These are phyloP conservation scores for Heimioporus sp. DNA, from an alignment of 768 basidiomycete genomes.

Conservation along the genomic window DNA sequence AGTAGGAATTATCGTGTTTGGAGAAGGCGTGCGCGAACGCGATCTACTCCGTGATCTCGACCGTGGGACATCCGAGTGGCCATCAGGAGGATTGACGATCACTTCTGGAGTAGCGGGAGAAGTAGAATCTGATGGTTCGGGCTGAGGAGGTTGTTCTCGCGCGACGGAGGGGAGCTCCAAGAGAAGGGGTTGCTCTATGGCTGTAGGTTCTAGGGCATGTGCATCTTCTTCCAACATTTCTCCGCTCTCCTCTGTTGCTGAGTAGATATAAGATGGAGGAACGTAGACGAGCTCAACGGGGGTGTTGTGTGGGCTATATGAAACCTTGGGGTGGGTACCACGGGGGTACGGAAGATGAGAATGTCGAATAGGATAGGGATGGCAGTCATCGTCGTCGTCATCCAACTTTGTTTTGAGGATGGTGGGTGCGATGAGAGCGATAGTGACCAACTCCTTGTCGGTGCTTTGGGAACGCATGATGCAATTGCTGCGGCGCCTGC, in stretches of 20 bases:
- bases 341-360: slow-evolving; percentile 9
- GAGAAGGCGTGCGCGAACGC: slow-evolving; percentile 47
- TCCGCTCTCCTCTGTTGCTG: slow-evolving; percentile 16
- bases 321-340: slow-evolving; percentile 5
- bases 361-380: slow-evolving; percentile 11
- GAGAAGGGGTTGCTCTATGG: slow-evolving; percentile 11
- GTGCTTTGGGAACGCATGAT: slow-evolving; percentile 28
- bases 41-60: slow-evolving; percentile 37
- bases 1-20: slow-evolving; percentile 21
- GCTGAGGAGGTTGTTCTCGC: slow-evolving; percentile 10
- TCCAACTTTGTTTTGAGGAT: slow-evolving; percentile 77
- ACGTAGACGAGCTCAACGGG: slow-evolving; percentile 75
- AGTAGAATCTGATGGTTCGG: no score
- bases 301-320: slow-evolving; percentile 36
- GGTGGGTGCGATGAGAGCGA: slow-evolving; percentile 75
- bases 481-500: slow-evolving; percentile 41
- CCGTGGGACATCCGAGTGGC: slow-evolving; percentile 30
- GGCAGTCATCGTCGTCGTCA: slow-evolving; percentile 40
- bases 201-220: no score
- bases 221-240: slow-evolving; percentile 19
- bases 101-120: slow-evolving; percentile 26
- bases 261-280: slow-evolving; percentile 42
- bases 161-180: slow-evolving; percentile 9
- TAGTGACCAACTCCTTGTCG: slow-evolving; percentile 60
- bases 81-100: slow-evolving; percentile 36